phyloP scores from a whole-genome alignment of 345 rosid species.

The Mercurialis annua region DNA sequence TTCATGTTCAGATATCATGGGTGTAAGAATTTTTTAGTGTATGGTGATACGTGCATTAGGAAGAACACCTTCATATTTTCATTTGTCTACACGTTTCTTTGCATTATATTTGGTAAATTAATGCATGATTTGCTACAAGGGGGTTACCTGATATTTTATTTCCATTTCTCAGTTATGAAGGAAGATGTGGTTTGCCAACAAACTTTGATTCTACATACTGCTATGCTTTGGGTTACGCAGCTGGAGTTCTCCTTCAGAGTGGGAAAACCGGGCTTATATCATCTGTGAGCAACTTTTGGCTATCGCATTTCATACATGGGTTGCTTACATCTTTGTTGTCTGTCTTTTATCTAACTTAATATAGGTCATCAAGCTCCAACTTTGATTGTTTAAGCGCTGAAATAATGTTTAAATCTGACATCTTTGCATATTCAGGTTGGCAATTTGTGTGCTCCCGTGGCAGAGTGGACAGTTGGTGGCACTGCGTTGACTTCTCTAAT shows the following conservation, averaged over 20 bases:
- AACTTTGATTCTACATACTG: slow-evolving; percentile 91
- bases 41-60: neutral
- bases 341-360: no score
- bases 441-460: slow-evolving; percentile 81
- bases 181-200: slow-evolving; percentile 95
- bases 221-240: slow-evolving; percentile 87
- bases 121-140: neutral
- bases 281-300: slow-evolving; percentile 45
- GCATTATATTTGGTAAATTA: neutral
- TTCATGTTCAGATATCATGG: neutral
- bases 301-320: neutral
- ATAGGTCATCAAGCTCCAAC: neutral
- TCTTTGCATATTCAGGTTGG: slow-evolving; percentile 58
- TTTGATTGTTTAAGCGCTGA: neutral
- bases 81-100: neutral
- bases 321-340: neutral
- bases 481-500: slow-evolving; percentile 86
- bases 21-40: neutral
- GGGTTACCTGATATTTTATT: neutral
- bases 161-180: slow-evolving; percentile 68
- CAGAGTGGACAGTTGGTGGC: slow-evolving; percentile 90
- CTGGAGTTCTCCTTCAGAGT: slow-evolving; percentile 81
- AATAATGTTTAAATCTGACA: neutral
- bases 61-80: neutral
- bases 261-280: slow-evolving; percentile 89